Percentiles rank a stretch among this genome's conserved stretches.
Conservation (phyloP, 2,329 filamentous ascomycete species). For the Coniochaeta sp. region DNA sequence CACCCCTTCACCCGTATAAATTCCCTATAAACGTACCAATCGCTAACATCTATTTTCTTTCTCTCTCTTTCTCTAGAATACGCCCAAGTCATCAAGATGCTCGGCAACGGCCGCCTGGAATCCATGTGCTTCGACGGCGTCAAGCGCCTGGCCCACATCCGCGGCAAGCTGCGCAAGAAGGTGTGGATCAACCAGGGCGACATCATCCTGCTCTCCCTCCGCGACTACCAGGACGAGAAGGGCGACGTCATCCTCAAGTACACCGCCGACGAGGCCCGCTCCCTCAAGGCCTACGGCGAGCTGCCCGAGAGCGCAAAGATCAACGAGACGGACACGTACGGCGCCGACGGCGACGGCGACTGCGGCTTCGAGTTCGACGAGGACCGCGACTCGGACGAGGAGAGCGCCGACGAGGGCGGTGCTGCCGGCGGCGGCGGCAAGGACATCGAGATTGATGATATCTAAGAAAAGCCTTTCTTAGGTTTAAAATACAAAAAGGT, state of each 20-base stretch:
- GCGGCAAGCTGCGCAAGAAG: slow-evolving; percentile 98
- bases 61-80: slow-evolving; percentile 21
- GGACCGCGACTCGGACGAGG: slow-evolving; percentile 59
- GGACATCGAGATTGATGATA: slow-evolving; percentile 93
- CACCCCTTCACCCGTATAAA: neutral
- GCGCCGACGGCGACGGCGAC: slow-evolving; percentile 87
- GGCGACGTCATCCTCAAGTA: slow-evolving; percentile 93
- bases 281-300: slow-evolving; percentile 94
- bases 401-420: slow-evolving; percentile 43
- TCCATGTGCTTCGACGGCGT: slow-evolving; percentile 90
- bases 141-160: slow-evolving; percentile 61
- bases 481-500: too few relatives aligned
- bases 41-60: neutral
- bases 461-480: too few relatives aligned
- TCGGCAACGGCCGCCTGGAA: slow-evolving; percentile 73
- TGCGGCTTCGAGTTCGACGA: slow-evolving; percentile 99
- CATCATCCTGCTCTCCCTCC: slow-evolving; percentile 76
- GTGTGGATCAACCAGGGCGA: slow-evolving; percentile 99
- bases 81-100: slow-evolving; percentile 79
- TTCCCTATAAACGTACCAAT: too few relatives aligned
- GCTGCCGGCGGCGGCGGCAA: slow-evolving; percentile 55
- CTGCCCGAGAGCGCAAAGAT: slow-evolving; percentile 97
- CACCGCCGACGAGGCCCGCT: slow-evolving; percentile 89
- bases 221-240: slow-evolving; percentile 85
- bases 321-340: slow-evolving; percentile 97